These are phyloP conservation scores for Plasmodium adleri DNA, from an alignment of 169 alveolate genomes.

Conservation along the genomic window DNA sequence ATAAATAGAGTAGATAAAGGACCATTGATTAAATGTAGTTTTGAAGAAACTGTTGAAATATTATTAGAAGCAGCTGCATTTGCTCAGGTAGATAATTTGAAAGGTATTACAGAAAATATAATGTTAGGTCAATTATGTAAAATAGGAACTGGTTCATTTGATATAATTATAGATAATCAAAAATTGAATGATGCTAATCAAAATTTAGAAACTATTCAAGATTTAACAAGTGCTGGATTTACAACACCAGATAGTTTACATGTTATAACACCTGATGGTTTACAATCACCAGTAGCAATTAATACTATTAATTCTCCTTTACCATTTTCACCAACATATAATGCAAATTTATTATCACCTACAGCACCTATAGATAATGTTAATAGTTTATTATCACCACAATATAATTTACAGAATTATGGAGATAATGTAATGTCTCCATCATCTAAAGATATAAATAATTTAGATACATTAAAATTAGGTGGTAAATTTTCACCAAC, in stretches of 20 bases:
- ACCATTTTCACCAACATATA: conserved; percentile 86
- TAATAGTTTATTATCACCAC: conserved; percentile 77
- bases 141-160: conserved; percentile 95
- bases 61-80: conserved; percentile 98
- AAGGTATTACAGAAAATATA: conserved; percentile 97
- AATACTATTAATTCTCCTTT: conserved; percentile 85
- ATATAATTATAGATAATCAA: conserved; percentile 93
- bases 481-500: conserved; percentile 94
- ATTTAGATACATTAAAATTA: conserved; percentile 85
- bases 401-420: conserved; percentile 58
- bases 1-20: conserved; percentile 98
- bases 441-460: conserved; percentile 63
- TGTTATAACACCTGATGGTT: conserved; percentile 80
- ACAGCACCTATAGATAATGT: conserved; percentile 80
- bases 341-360: conserved; percentile 82
- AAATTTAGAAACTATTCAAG: conserved; percentile 86
- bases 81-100: conserved; percentile 93
- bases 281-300: conserved; percentile 84
- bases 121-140: conserved; percentile 96
- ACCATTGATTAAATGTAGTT: conserved; percentile 98
- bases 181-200: conserved; percentile 91
- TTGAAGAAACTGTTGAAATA: conserved; percentile 99
- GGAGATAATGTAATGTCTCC: conserved; percentile 55
- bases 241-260: conserved; percentile 85
- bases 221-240: conserved; percentile 84